Evolutionary conservation across 75 land plant species (phyloP).

Genomic region (Selaginella moellendorffii): DNA sequence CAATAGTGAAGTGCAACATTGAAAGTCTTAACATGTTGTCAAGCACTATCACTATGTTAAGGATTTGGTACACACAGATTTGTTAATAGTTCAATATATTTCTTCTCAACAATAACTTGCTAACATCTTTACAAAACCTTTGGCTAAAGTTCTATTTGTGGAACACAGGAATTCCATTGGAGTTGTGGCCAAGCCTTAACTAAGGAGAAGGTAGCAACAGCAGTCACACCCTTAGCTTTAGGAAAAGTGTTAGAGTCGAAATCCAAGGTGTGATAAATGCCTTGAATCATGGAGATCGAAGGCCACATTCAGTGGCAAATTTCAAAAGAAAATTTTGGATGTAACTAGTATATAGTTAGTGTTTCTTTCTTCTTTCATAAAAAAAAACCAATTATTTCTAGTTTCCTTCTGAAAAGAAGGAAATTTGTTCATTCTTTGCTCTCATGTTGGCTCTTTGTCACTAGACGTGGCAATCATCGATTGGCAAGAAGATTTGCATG

Average conservation of each 20-base stretch:
- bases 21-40: background rate
- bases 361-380: background rate
- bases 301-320: background rate
- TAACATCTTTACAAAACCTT: background rate
- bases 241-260: background rate
- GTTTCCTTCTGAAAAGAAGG: background rate
- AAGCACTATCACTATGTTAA: background rate
- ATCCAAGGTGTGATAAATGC: background rate
- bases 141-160: background rate
- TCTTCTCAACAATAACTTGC: background rate
- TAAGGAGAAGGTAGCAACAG: background rate
- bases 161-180: background rate
- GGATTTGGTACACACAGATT: no score
- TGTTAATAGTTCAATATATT: background rate
- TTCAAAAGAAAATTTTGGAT: background rate
- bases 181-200: no score
- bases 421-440: background rate
- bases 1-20: background rate
- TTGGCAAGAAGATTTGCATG: no score
- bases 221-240: background rate
- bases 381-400: background rate
- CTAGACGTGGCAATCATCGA: no score
- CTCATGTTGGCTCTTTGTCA: no score
- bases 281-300: background rate
- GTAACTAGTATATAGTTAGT: background rate